Evolutionary conservation across 1,284 basidiomycete species (phyloP).

Genomic region (Fomes fomentarius): DNA sequence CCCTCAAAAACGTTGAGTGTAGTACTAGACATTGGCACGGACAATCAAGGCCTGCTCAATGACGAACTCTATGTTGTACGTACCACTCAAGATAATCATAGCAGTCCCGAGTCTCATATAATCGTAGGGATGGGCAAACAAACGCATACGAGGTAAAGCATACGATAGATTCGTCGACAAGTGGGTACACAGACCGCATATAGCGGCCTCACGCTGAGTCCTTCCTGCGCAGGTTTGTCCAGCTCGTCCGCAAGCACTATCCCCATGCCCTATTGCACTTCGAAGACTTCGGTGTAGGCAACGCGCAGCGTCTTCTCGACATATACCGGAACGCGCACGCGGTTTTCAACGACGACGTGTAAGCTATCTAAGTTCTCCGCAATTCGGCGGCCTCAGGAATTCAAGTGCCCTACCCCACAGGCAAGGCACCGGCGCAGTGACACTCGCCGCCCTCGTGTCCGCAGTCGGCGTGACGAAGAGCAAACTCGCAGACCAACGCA

Average conservation of each 20-base stretch:
- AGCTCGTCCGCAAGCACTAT: constrained; percentile 46
- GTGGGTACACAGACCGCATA: constrained; percentile 40
- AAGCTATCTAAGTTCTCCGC: too few relatives aligned
- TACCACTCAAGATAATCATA: constrained; percentile 25
- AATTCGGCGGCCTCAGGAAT: not conserved
- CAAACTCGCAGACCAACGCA: constrained; percentile 73
- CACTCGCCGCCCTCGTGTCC: constrained; percentile 72
- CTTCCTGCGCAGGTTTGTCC: constrained; percentile 39
- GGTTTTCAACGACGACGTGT: constrained; percentile 85
- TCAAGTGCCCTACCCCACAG: constrained; percentile 37
- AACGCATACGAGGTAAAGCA: constrained; percentile 62
- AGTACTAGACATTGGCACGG: constrained; percentile 78
- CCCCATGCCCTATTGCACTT: constrained; percentile 66
- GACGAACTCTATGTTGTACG: constrained; percentile 69
- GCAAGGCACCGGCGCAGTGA: constrained; percentile 86
- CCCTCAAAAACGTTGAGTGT: constrained; percentile 70
- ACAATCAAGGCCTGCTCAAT: constrained; percentile 68
- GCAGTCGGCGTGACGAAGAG: constrained; percentile 75
- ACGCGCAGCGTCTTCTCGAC: constrained; percentile 73
- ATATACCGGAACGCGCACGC: constrained; percentile 68
- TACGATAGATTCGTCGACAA: constrained; percentile 74
- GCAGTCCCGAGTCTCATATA: not conserved
- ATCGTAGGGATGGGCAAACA: constrained; percentile 62
- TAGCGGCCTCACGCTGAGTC: not conserved
- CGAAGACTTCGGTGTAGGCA: constrained; percentile 77